These are phyloP conservation scores for Trichosporon sp. DNA, from an alignment of 1,284 basidiomycete genomes.

Conservation along the genomic window DNA sequence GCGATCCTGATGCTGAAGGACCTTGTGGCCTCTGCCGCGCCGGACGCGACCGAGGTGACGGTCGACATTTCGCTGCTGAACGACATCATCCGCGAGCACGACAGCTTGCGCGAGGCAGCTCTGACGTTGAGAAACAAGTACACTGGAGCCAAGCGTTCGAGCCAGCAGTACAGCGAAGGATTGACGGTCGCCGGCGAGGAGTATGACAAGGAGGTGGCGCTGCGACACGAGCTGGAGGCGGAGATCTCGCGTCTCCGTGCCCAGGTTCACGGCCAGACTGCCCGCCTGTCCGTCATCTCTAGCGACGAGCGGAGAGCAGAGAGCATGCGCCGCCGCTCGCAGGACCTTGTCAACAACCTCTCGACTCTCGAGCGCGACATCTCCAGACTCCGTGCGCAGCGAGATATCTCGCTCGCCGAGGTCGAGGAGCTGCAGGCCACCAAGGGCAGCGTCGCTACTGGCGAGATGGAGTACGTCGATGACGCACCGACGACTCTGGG, in stretches of 20 bases:
- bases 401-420: slow-evolving; percentile 87
- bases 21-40: slow-evolving; percentile 59
- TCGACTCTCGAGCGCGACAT: slow-evolving; percentile 76
- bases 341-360: slow-evolving; percentile 71
- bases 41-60: slow-evolving; percentile 60
- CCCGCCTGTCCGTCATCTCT: slow-evolving; percentile 72
- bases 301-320: slow-evolving; percentile 72
- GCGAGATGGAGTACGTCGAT: slow-evolving; percentile 18
- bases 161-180: slow-evolving; percentile 86
- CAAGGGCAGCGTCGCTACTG: not conserved
- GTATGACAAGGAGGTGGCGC: slow-evolving; percentile 82
- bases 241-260: slow-evolving; percentile 80
- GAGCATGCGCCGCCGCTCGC: slow-evolving; percentile 67
- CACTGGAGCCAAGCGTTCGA: slow-evolving; percentile 80
- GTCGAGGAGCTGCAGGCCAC: slow-evolving; percentile 72
- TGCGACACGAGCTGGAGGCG: slow-evolving; percentile 80
- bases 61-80: slow-evolving; percentile 71
- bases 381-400: slow-evolving; percentile 77
- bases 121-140: slow-evolving; percentile 67
- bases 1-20: slow-evolving; percentile 30
- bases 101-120: slow-evolving; percentile 62
- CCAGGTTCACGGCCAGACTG: slow-evolving; percentile 82
- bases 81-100: slow-evolving; percentile 63
- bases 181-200: slow-evolving; percentile 86
- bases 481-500: slow-evolving; percentile 51